Conservation (phyloP, 129 eudicot genomes). For the Ambrosia trifida region DNA sequence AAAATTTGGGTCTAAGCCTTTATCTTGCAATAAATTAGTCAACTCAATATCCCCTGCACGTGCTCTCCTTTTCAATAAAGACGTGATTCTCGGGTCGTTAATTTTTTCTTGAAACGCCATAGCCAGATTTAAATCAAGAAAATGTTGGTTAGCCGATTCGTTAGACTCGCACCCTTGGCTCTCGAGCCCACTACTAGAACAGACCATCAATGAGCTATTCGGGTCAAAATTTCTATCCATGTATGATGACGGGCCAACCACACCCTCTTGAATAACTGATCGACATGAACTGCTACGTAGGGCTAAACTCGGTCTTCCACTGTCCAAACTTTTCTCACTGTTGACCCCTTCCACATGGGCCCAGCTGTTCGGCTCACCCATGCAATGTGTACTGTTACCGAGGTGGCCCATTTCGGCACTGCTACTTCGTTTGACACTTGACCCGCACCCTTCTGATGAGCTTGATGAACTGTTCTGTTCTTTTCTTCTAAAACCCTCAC, state of each 20-base stretch:
- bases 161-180: slow-evolving; percentile 91
- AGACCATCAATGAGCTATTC: slow-evolving; percentile 49
- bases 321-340: slow-evolving; percentile 88
- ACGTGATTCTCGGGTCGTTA: slow-evolving; percentile 83
- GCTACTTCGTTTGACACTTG: slow-evolving; percentile 94
- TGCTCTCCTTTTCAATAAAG: slow-evolving; percentile 69
- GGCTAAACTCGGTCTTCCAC: slow-evolving; percentile 94
- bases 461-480: slow-evolving; percentile 88
- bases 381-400: slow-evolving; percentile 61
- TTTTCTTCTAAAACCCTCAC: slow-evolving; percentile 88
- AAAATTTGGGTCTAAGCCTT: slow-evolving; percentile 95
- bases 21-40: slow-evolving; percentile 79
- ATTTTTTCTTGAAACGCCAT: slow-evolving; percentile 84
- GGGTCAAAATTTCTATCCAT: slow-evolving; percentile 41
- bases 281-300: slow-evolving; percentile 85
- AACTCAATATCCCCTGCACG: slow-evolving; percentile 75
- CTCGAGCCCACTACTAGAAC: slow-evolving; percentile 89
- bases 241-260: slow-evolving; percentile 50
- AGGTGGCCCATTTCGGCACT: slow-evolving; percentile 94
- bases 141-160: slow-evolving; percentile 61
- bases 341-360: slow-evolving; percentile 72
- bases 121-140: slow-evolving; percentile 74
- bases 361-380: slow-evolving; percentile 75
- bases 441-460: slow-evolving; percentile 95
- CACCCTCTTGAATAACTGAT: slow-evolving; percentile 74